Percentiles rank a stretch among this genome's conserved stretches.
phyloP scores from a whole-genome alignment of 2,329 filamentous ascomycete species.

The Ophiostoma tasmaniense region DNA sequence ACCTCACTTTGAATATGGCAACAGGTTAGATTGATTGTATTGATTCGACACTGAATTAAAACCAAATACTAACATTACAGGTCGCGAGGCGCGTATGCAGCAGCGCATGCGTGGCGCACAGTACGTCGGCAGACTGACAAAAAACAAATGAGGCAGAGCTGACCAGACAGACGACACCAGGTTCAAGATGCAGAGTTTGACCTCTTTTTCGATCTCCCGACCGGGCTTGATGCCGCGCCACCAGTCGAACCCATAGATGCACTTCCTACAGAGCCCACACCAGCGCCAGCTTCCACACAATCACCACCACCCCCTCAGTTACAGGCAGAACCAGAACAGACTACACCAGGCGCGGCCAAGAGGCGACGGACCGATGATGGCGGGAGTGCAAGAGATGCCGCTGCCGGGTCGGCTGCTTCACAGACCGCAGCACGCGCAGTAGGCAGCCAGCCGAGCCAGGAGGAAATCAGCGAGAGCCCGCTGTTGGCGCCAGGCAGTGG shows the following conservation, averaged over 20 bases:
- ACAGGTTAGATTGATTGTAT: neutral
- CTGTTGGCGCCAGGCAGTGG: conserved; percentile 48
- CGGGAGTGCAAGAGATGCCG: neutral
- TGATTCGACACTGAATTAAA: neutral
- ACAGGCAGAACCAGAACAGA: neutral
- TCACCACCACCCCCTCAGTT: neutral
- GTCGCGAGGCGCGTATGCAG: conserved; percentile 54
- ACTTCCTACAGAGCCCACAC: neutral
- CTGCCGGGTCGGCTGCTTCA: neutral
- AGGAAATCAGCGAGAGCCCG: conserved; percentile 48
- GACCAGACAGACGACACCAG: conserved; percentile 41
- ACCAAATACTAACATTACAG: conserved; percentile 25
- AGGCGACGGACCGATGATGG: conserved; percentile 31
- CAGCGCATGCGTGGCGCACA: conserved; percentile 57
- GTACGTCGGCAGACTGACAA: conserved; percentile 33
- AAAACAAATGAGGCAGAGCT: neutral
- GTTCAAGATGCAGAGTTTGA: conserved; percentile 53
- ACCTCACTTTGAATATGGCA: neutral
- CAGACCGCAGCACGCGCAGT: neutral
- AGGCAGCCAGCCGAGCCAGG: conserved; percentile 21
- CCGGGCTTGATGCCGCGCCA: conserved; percentile 13
- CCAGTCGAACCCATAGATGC: conserved; percentile 8
- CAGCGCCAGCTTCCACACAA: neutral
- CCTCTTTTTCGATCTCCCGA: conserved; percentile 34
- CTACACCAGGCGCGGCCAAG: conserved; percentile 31